Conservation (phyloP, 129 eudicot genomes). For the Ambrosia artemisiifolia region DNA sequence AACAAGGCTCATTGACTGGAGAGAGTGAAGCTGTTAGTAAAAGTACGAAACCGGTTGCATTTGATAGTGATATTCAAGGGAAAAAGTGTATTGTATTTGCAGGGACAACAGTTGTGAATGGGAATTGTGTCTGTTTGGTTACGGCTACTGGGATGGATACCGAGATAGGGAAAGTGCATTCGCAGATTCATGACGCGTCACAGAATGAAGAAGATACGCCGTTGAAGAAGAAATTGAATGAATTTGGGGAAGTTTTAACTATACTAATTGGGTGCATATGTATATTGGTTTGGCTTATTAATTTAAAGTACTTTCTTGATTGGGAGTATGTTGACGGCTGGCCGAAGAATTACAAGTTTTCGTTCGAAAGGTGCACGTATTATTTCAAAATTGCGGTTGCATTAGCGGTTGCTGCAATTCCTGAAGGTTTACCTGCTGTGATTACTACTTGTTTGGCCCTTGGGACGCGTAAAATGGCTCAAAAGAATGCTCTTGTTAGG, state of each 20-base stretch:
- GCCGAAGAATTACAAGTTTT: constrained; percentile 76
- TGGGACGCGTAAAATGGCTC: constrained; percentile 92
- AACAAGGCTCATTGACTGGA: constrained; percentile 90
- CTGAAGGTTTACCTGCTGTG: constrained; percentile 96
- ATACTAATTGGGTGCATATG: constrained; percentile 72
- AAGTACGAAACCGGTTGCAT: constrained; percentile 50
- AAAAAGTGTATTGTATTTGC: constrained; percentile 93
- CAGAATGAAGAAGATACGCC: constrained; percentile 76
- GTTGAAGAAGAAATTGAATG: constrained; percentile 76
- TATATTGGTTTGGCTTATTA: constrained; percentile 76
- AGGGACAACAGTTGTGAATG: constrained; percentile 89
- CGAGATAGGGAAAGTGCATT: constrained; percentile 82
- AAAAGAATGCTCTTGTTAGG: constrained; percentile 86
- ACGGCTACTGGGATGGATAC: constrained; percentile 76
- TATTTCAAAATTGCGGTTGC: constrained; percentile 88
- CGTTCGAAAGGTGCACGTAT: constrained; percentile 88
- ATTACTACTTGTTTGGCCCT: constrained; percentile 90
- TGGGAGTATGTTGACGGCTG: constrained; percentile 86
- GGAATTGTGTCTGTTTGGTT: constrained; percentile 71
- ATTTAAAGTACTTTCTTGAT: constrained; percentile 67
- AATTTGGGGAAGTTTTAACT: constrained; percentile 82
- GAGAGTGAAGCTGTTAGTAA: constrained; percentile 85
- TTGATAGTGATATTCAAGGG: constrained; percentile 75
- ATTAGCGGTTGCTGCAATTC: constrained; percentile 92
- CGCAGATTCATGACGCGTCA: constrained; percentile 85